These are phyloP conservation scores for Phialophora tarda DNA, from an alignment of 2,329 filamentous ascomycete species.

Conservation along the genomic window DNA sequence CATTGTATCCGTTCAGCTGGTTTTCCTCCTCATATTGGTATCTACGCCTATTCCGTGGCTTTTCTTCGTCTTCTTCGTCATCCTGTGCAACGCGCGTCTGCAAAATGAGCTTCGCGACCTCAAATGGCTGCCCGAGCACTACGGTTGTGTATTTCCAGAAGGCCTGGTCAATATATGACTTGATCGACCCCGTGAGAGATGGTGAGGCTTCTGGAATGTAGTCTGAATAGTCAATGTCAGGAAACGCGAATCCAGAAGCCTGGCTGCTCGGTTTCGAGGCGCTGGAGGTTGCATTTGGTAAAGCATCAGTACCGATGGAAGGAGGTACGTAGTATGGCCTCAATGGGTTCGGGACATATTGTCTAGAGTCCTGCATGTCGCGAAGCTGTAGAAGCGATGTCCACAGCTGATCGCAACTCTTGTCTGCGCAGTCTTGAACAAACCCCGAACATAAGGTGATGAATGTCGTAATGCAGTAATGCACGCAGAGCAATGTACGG, in stretches of 20 bases:
- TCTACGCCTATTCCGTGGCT: conserved; percentile 10
- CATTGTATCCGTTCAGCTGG: conserved; percentile 39
- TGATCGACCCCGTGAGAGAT: conserved; percentile 74
- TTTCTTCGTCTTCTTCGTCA: conserved; percentile 39
- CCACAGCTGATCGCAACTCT: background rate
- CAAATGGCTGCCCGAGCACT: conserved; percentile 91
- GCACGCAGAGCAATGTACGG: conserved; percentile 4
- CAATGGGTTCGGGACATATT: conserved; percentile 61
- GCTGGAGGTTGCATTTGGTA: conserved; percentile 46
- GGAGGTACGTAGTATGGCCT: conserved; percentile 69
- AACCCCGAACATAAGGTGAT: background rate
- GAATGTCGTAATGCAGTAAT: conserved; percentile 11
- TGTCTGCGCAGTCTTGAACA: background rate
- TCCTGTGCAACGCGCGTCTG: conserved; percentile 67
- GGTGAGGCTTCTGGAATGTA: conserved; percentile 79
- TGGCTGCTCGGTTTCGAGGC: conserved; percentile 42
- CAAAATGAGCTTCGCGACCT: conserved; percentile 91
- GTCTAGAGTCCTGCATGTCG: conserved; percentile 41
- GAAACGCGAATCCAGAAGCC: conserved; percentile 59
- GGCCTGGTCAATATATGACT: conserved; percentile 79
- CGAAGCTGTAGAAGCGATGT: background rate
- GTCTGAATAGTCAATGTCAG: conserved; percentile 89
- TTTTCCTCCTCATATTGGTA: conserved; percentile 18
- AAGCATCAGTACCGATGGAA: conserved; percentile 62
- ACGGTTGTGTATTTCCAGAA: conserved; percentile 91